phyloP scores from a whole-genome alignment of 257 asterid genomes.

The Coffea eugenioides region DNA sequence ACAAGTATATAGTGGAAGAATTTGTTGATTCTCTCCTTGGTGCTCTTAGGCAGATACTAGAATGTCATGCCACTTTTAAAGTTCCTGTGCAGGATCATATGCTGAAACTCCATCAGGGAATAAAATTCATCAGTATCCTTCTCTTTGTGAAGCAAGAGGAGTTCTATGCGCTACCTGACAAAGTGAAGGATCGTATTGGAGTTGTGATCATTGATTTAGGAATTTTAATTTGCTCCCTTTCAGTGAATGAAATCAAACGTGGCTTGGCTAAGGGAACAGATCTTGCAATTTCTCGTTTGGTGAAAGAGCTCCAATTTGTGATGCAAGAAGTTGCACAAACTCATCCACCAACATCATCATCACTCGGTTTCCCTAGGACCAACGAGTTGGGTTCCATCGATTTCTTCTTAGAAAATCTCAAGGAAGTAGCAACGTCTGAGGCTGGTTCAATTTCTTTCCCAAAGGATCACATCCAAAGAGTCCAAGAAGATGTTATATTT shows the following conservation, averaged over 20 bases:
- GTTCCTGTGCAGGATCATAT: not conserved
- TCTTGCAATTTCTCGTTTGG: not conserved
- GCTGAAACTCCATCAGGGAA: not conserved
- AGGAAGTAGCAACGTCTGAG: not conserved
- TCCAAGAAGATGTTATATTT: not conserved
- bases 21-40: slow-evolving; percentile 4
- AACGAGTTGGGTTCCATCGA: too few relatives aligned
- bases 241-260: not conserved
- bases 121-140: not conserved
- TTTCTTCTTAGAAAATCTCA: not conserved
- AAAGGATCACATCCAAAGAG: too few relatives aligned
- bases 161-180: not conserved
- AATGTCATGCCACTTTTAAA: not conserved
- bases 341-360: not conserved
- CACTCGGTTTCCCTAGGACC: not conserved
- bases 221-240: not conserved
- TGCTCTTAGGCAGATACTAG: not conserved
- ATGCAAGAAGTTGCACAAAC: not conserved
- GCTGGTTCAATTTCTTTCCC: not conserved
- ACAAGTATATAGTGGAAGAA: not conserved
- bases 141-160: not conserved
- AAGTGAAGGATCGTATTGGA: not conserved
- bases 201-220: not conserved
- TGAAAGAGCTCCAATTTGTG: not conserved
- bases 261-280: not conserved